Evolutionary conservation across 2,329 filamentous ascomycete species (phyloP).

Genomic region (Alternaria incomplexa): DNA sequence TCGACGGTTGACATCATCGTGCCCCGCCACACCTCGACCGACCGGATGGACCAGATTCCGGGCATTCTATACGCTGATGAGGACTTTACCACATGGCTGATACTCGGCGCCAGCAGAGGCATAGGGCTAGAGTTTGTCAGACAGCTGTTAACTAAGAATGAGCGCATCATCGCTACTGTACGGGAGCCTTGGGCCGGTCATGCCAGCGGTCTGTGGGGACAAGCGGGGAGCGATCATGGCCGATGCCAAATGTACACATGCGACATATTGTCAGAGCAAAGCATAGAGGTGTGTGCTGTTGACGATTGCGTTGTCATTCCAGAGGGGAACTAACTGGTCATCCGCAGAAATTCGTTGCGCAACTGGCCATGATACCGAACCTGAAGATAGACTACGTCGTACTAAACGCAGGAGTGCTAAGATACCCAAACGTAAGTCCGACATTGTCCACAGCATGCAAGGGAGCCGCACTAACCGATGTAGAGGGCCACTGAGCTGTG

Average conservation of each 20-base stretch:
- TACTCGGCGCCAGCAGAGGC: conserved; percentile 56
- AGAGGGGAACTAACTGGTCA: background rate
- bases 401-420: conserved; percentile 63
- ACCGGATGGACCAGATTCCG: conserved; percentile 51
- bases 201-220: conserved; percentile 50
- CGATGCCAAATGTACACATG: conserved; percentile 57
- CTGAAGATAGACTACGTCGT: conserved; percentile 61
- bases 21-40: conserved; percentile 20
- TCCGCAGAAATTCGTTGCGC: conserved; percentile 51
- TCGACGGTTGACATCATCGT: conserved; percentile 19
- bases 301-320: background rate
- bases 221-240: conserved; percentile 53
- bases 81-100: conserved; percentile 54
- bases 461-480: conserved; percentile 32
- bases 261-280: conserved; percentile 60
- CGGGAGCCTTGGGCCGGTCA: conserved; percentile 51
- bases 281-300: conserved; percentile 52
- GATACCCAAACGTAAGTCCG: conserved; percentile 61
- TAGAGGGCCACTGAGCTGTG: conserved; percentile 61
- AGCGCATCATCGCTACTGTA: conserved; percentile 60
- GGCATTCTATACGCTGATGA: conserved; percentile 51
- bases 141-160: conserved; percentile 55
- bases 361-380: conserved; percentile 49
- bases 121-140: conserved; percentile 61
- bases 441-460: conserved; percentile 9